Conservation (phyloP, 495 filamentous ascomycete species). For the Arthonia radiata region DNA sequence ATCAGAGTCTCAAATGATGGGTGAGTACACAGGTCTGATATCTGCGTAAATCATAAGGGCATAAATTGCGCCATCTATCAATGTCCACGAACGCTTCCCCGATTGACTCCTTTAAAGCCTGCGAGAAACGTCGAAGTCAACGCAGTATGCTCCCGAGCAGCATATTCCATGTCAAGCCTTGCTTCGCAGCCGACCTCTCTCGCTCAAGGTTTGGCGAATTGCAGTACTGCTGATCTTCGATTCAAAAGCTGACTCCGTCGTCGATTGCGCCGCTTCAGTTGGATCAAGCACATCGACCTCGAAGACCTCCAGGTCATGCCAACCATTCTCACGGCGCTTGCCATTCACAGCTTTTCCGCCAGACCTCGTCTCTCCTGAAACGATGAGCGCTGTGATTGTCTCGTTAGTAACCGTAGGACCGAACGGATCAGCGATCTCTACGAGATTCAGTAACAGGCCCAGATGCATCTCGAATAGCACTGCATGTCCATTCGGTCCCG, state of each 20-base stretch:
- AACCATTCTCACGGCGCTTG: conserved; percentile 52
- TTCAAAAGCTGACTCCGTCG: conserved; percentile 33
- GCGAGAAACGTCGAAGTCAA: no score
- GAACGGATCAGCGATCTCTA: conserved; percentile 69
- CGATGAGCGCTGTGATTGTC: conserved; percentile 52
- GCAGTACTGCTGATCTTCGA: conserved; percentile 80
- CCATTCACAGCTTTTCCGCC: conserved; percentile 70
- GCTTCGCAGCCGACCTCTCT: no score
- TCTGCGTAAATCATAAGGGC: no score
- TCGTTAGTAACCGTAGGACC: conserved; percentile 78
- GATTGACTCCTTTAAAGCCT: no score
- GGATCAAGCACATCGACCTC: conserved; percentile 79
- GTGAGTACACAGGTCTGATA: no score
- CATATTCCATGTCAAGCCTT: no score
- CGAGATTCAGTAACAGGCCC: conserved; percentile 36
- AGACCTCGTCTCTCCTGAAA: conserved; percentile 69
- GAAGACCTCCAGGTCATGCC: conserved; percentile 51
- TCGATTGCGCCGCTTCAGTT: conserved; percentile 19
- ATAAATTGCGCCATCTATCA: no score
- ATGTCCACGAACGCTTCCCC: no score
- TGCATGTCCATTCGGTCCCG: conserved; percentile 25
- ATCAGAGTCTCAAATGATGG: no score
- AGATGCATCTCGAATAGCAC: conserved; percentile 22
- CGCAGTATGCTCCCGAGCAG: no score
- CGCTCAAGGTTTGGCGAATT: conserved; percentile 24